A percentile compares a stretch with the other conserved stretches of the same genome.
Conservation (phyloP, 2,329 filamentous ascomycete species). For the Podosphaera aphanis region DNA sequence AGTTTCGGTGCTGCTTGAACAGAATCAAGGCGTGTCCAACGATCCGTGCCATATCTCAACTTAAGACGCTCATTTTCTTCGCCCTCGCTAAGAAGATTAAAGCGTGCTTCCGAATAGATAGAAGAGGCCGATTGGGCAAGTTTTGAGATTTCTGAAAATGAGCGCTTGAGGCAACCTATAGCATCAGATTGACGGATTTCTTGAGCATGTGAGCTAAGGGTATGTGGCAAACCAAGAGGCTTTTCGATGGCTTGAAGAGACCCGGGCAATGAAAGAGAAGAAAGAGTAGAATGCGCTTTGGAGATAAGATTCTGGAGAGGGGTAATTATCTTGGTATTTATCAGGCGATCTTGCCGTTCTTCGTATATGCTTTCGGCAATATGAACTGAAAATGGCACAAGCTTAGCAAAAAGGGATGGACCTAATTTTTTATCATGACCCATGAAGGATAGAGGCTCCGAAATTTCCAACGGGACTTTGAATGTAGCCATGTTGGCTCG, state of each 20-base stretch:
- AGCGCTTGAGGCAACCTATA: constrained; percentile 49
- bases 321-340: constrained; percentile 69
- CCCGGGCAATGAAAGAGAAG: constrained; percentile 69
- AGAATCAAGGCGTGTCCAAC: constrained; percentile 54
- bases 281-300: constrained; percentile 54
- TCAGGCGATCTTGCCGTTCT: constrained; percentile 68
- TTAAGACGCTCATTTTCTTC: constrained; percentile 61
- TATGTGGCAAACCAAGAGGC: constrained; percentile 69
- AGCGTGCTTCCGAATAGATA: constrained; percentile 63
- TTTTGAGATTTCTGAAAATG: constrained; percentile 74
- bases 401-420: constrained; percentile 62
- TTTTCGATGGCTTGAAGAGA: constrained; percentile 89
- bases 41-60: constrained; percentile 61
- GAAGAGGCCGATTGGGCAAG: constrained; percentile 58
- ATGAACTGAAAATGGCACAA: constrained; percentile 90
- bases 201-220: constrained; percentile 70
- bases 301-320: constrained; percentile 65
- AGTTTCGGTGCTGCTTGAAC: constrained; percentile 33
- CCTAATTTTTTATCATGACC: constrained; percentile 65
- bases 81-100: constrained; percentile 54
- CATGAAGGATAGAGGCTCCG: constrained; percentile 55
- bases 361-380: constrained; percentile 89
- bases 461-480: constrained; percentile 59
- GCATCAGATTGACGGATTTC: constrained; percentile 84
- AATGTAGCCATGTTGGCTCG: constrained; percentile 71